Percentiles rank a stretch among this genome's conserved stretches.
Conservation (phyloP, 179 eudicot genomes). For the Beta macrorhiza region DNA sequence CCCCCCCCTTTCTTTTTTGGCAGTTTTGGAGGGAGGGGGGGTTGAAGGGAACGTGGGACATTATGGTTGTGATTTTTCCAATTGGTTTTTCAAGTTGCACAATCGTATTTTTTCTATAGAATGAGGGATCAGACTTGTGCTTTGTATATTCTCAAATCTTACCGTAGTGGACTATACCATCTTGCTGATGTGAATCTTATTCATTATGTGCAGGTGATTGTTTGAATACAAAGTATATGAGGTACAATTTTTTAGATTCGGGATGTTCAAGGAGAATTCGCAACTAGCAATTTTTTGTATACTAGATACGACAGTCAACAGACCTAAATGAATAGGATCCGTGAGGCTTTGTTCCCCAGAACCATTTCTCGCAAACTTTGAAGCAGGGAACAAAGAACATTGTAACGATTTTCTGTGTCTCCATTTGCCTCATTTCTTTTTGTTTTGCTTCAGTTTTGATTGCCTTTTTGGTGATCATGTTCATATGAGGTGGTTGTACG, state of each 20-base stretch:
- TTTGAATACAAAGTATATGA: constrained; percentile 9
- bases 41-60: too few species aligned
- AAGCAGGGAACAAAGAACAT: constrained; percentile 21
- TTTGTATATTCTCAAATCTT: too few species aligned
- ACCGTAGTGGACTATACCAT: too few species aligned
- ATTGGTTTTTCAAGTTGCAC: too few species aligned
- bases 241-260: constrained; percentile 17
- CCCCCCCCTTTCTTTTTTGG: neutral
- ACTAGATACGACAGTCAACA: constrained; percentile 8
- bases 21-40: neutral
- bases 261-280: constrained; percentile 14
- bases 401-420: constrained; percentile 10
- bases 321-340: constrained; percentile 3
- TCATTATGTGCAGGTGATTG: constrained; percentile 29
- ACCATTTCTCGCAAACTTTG: neutral
- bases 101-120: too few species aligned
- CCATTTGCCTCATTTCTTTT: neutral
- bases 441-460: constrained; percentile 19
- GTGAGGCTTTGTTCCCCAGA: constrained; percentile 6
- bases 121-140: too few species aligned
- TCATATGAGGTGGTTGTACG: constrained; percentile 34
- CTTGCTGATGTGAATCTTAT: neutral
- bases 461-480: constrained; percentile 31
- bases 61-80: too few species aligned
- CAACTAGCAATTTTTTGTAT: constrained; percentile 21